Evolutionary conservation across 2,329 filamentous ascomycete genomes (phyloP), one percentile per base, ranked within the genome.

Genomic region (Colletotrichum coccodes): DNA sequence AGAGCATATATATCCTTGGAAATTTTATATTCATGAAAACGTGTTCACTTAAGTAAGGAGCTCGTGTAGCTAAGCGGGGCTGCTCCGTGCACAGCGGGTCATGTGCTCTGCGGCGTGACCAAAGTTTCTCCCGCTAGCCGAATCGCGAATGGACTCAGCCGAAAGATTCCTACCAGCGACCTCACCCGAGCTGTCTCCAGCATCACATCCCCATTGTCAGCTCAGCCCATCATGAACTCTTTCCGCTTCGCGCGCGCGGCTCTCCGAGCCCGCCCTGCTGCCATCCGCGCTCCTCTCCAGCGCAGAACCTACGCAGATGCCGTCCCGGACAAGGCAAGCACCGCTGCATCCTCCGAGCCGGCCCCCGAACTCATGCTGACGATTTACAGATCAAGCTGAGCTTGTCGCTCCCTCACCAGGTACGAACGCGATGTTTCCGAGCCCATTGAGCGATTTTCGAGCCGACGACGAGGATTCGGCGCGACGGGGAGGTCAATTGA

Each of bases 381-480:
- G 50, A 70, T 60, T 71, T 34, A 71, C 76, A 91, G 90, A 97
- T 99, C 89, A 97, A 97, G 91, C 91, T 99, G 87, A 97, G 94
- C 88, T 89, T 99, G 87, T 91, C 93, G 82, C 93, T 99, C 77
- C 96, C 96, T 86, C 95, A 98, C 87, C 93, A 98, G 94, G 96
- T 98, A 94, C 85, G 93, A 79, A 60, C 71, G 64, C 68, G 50
- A 72, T 58, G 57, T 63, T 14, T 28, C 46, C 60, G 66, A 66
- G 18, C 42, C 46, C 28, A 59, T 8, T 47, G 49, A 58, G 21
- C 38, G 34, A 26, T 44, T n/a, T 11, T 32, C 53, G 58, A 59
- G 66, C 49, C 57, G 56, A 60, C 64, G 28, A 57, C 36, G 23
- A 40, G 32, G 14, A 60, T 42, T 53, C 36, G 52, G 42, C 36